phyloP scores from a whole-genome alignment of 306 rosid species.

The Quillaja saponaria region DNA sequence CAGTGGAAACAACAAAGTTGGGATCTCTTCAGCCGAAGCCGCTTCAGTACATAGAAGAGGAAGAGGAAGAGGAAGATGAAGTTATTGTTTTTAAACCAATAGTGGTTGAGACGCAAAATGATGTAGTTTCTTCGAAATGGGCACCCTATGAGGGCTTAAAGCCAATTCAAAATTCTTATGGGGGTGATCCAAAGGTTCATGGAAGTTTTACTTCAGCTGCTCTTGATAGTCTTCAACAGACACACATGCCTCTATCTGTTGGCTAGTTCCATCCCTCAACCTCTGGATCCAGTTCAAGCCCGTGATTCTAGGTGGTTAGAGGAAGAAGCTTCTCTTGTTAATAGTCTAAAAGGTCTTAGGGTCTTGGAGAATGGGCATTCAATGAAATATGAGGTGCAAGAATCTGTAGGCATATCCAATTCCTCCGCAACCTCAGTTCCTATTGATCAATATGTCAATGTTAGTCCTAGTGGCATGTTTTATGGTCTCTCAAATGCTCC shows the following conservation, averaged over 20 bases:
- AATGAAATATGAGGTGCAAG: constrained; percentile 53
- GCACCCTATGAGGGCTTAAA: constrained; percentile 42
- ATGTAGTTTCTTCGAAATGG: constrained; percentile 40
- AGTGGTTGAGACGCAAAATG: constrained; percentile 64
- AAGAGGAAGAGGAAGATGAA: constrained; percentile 93
- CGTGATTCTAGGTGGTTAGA: constrained; percentile 53
- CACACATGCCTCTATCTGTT: constrained; percentile 43
- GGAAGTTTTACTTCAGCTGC: constrained; percentile 32
- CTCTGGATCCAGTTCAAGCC: constrained; percentile 52
- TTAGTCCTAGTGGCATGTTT: constrained; percentile 32
- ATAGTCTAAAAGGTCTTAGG: constrained; percentile 59
- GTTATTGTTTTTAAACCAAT: constrained; percentile 91
- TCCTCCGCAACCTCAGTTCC: constrained; percentile 47
- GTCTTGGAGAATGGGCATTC: constrained; percentile 67
- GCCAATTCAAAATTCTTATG: constrained; percentile 42
- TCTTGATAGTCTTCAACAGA: constrained; percentile 37
- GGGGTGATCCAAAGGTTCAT: constrained; percentile 41
- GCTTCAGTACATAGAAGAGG: constrained; percentile 56
- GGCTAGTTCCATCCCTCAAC: constrained; percentile 47
- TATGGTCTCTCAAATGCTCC: constrained; percentile 50
- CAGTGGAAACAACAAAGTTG: constrained; percentile 37
- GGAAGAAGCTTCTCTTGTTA: constrained; percentile 56
- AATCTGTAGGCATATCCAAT: constrained; percentile 35
- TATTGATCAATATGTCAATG: constrained; percentile 48
- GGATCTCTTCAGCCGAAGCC: constrained; percentile 44